Evolutionary conservation across 495 filamentous ascomycete species (phyloP).

Genomic region (Penicillium atrosanguineum): DNA sequence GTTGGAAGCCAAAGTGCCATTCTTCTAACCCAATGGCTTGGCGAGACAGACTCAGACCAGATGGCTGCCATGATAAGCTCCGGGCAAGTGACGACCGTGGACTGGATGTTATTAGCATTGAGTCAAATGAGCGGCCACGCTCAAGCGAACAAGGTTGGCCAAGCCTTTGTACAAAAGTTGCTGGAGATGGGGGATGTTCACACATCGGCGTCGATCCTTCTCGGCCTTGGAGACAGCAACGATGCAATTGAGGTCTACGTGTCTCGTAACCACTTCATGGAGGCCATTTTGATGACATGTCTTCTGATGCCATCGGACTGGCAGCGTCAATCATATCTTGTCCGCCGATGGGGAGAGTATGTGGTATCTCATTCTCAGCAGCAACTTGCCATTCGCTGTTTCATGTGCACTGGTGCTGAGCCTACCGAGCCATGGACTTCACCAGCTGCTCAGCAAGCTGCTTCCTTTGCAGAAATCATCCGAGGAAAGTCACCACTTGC

Average conservation of each 20-base stretch:
- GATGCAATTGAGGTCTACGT: slow-evolving; percentile 97
- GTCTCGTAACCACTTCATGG: slow-evolving; percentile 87
- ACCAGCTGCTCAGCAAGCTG: slow-evolving; percentile 69
- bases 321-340: slow-evolving; percentile 82
- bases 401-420: slow-evolving; percentile 76
- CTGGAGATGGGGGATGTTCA: slow-evolving; percentile 90
- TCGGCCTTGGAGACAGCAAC: slow-evolving; percentile 88
- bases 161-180: slow-evolving; percentile 87
- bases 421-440: slow-evolving; percentile 82
- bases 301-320: slow-evolving; percentile 74
- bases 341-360: slow-evolving; percentile 93
- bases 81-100: slow-evolving; percentile 80
- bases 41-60: slow-evolving; percentile 76
- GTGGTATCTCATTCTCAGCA: slow-evolving; percentile 84
- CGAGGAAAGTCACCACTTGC: slow-evolving; percentile 43
- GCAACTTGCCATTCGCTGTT: slow-evolving; percentile 88
- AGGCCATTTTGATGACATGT: slow-evolving; percentile 78
- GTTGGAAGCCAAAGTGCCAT: slow-evolving; percentile 71
- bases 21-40: slow-evolving; percentile 86
- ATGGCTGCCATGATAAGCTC: slow-evolving; percentile 72
- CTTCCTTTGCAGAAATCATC: slow-evolving; percentile 36
- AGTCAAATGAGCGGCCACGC: slow-evolving; percentile 78
- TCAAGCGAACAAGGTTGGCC: slow-evolving; percentile 84
- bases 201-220: slow-evolving; percentile 82
- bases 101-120: slow-evolving; percentile 96